Evolutionary conservation across 108 stramenopile genomes (phyloP).

Genomic region (Mayamaea pseudoterrestris): DNA sequence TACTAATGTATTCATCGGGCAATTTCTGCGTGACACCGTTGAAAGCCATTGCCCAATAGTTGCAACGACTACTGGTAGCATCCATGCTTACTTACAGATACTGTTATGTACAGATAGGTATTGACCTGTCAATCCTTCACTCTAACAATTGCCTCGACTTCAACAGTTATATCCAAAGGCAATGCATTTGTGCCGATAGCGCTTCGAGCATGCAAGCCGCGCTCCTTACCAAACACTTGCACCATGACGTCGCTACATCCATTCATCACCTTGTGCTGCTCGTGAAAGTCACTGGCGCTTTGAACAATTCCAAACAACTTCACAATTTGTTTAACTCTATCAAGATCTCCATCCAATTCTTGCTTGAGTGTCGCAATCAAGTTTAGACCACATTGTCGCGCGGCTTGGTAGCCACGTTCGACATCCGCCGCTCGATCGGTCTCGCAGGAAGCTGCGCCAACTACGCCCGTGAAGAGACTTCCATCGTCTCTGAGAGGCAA

Average conservation of each 20-base stretch:
- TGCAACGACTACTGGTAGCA: no score
- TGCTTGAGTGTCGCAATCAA: slow-evolving; percentile 54
- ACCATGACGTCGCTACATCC: slow-evolving; percentile 46
- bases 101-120: no score
- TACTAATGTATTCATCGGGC: no score
- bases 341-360: slow-evolving; percentile 42
- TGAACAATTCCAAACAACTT: slow-evolving; percentile 59
- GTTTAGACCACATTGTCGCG: slow-evolving; percentile 49
- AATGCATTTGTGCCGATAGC: slow-evolving; percentile 50
- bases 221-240: slow-evolving; percentile 34
- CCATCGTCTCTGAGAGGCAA: slow-evolving; percentile 49
- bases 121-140: slow-evolving; percentile 20
- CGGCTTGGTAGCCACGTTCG: slow-evolving; percentile 60
- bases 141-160: slow-evolving; percentile 53
- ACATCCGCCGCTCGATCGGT: slow-evolving; percentile 31
- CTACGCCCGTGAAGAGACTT: slow-evolving; percentile 39
- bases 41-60: no score
- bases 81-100: no score
- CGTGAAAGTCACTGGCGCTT: slow-evolving; percentile 41
- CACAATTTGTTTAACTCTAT: slow-evolving; percentile 44
- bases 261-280: slow-evolving; percentile 49
- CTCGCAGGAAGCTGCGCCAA: no score
- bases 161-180: slow-evolving; percentile 41
- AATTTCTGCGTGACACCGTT: no score
- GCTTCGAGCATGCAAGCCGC: slow-evolving; percentile 48